Evolutionary conservation across 1,284 basidiomycete species (phyloP), one percentile per base, ranked within the genome.

Genomic region (Amylostereum chailletii): DNA sequence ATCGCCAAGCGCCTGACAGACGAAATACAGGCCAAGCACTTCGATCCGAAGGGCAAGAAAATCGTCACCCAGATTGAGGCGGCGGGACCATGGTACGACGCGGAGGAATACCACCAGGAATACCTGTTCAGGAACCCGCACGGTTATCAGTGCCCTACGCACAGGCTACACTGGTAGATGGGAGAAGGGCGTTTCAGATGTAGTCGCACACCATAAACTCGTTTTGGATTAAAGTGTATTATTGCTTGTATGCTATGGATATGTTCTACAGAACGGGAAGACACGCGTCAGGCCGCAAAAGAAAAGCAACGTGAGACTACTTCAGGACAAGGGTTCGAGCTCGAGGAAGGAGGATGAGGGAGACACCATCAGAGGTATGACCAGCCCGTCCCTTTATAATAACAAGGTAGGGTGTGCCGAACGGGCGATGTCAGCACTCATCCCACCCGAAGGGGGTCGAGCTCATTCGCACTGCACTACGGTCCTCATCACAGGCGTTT

Each of bases 31-130:
- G 80, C 79, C 53, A 89, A 89, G 66, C 81, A 94, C 56, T 85
- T 83, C 57, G 78, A 81, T n/a, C 79, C 85, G 5, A 83, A 81
- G 52, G 83, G 83, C 36, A 61, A 76, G 67, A 82, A 76, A 62
- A 92, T 98, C 51, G 86, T 83, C 1, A 96, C 94, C 0, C 69
- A 83, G 55, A 87, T 94, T 53, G 58, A 70, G 3, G 61, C 74
- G 0, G 85, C 81, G 2, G 79, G 77, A 0, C 65, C 72, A 38
- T 95, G 90, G 90, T 92, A 80, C 70, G 72, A 88, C 51, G 92
- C 87, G 0, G 92, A 95, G 64, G 75, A 80, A 10, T 91, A 94
- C 62, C 92, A 94, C 66, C 91, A 94, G 62, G 69, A 88, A 43
- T 94, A 93, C 62, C 71, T 92, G 5, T 81, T 83, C 66, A 81